Conservation (phyloP, 768 basidiomycete genomes). For the Termitomyces eurrhizus region DNA sequence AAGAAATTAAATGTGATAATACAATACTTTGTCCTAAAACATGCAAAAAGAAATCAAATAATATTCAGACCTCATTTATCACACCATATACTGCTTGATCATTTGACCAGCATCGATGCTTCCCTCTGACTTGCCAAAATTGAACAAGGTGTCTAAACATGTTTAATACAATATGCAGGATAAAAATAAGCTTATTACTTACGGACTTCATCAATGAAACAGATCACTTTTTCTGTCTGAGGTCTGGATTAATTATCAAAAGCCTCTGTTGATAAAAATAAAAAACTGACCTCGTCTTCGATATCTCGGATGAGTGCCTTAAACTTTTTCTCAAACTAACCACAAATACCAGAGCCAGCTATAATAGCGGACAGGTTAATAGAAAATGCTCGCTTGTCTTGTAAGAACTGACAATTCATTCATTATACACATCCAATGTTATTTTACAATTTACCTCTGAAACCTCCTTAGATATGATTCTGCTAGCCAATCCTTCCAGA, state of each 20-base stretch:
- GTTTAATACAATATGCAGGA: neutral
- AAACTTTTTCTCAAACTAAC: conserved; percentile 93
- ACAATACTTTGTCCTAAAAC: too few species aligned
- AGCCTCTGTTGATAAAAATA: conserved; percentile 1
- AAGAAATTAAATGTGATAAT: too few species aligned
- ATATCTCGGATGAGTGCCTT: conserved; percentile 88
- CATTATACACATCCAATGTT: neutral
- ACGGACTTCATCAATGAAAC: conserved; percentile 95
- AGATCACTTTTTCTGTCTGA: conserved; percentile 74
- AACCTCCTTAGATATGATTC: conserved; percentile 86
- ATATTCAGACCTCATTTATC: too few species aligned
- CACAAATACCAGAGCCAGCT: conserved; percentile 88
- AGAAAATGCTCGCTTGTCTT: conserved; percentile 83
- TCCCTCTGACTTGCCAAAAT: conserved; percentile 88
- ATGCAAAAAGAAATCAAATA: too few species aligned
- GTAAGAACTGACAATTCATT: conserved; percentile 55
- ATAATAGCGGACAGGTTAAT: conserved; percentile 81
- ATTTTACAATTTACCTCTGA: conserved; percentile 59
- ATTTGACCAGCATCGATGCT: conserved; percentile 91
- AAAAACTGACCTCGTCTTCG: conserved; percentile 62
- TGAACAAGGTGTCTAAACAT: conserved; percentile 66
- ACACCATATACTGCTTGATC: too few species aligned
- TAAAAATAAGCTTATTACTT: conserved; percentile 27
- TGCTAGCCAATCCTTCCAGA: conserved; percentile 81
- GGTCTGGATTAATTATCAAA: neutral